Conservation (phyloP, 2,329 filamentous ascomycete species). For the Stemphylium beticola region DNA sequence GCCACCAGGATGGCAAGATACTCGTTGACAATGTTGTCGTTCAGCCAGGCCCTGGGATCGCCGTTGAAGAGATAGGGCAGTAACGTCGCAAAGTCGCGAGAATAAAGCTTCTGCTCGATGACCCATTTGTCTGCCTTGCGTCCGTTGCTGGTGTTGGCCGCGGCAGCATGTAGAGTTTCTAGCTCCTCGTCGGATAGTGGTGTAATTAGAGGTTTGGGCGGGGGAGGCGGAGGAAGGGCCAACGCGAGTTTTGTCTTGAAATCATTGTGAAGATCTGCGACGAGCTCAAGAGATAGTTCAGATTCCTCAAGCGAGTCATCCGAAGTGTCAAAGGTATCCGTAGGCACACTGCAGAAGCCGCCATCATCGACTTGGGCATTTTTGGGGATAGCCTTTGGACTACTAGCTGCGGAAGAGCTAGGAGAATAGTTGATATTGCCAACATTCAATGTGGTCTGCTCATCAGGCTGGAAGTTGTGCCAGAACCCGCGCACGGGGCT, state of each 20-base stretch:
- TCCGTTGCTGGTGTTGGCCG: conserved; percentile 23
- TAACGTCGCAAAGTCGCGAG: conserved; percentile 69
- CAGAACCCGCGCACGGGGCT: conserved; percentile 14
- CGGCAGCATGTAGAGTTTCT: conserved; percentile 18
- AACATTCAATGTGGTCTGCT: conserved; percentile 1
- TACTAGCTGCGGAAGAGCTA: background rate
- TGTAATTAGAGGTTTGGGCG: conserved; percentile 27
- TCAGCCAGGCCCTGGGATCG: conserved; percentile 68
- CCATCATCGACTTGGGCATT: conserved; percentile 1
- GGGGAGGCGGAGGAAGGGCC: conserved; percentile 13
- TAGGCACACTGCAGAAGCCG: conserved; percentile 21
- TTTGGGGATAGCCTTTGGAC: background rate
- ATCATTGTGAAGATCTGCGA: conserved; percentile 24
- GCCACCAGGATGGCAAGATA: conserved; percentile 67
- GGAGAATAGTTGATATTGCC: background rate
- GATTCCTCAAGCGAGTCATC: conserved; percentile 30
- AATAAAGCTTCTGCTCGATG: conserved; percentile 51
- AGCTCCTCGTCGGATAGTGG: conserved; percentile 25
- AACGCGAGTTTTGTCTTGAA: conserved; percentile 21
- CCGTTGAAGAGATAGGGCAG: conserved; percentile 43
- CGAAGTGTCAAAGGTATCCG: conserved; percentile 15
- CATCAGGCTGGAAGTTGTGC: conserved; percentile 13
- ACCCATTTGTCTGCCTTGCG: conserved; percentile 17
- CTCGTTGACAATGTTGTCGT: conserved; percentile 77
- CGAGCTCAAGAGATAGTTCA: conserved; percentile 27